Percentiles rank a stretch among this genome's conserved stretches.
These are phyloP conservation scores for Eremochloa ophiuroides DNA, from an alignment of 176 grass and related monocot genomes.

Conservation along the genomic window DNA sequence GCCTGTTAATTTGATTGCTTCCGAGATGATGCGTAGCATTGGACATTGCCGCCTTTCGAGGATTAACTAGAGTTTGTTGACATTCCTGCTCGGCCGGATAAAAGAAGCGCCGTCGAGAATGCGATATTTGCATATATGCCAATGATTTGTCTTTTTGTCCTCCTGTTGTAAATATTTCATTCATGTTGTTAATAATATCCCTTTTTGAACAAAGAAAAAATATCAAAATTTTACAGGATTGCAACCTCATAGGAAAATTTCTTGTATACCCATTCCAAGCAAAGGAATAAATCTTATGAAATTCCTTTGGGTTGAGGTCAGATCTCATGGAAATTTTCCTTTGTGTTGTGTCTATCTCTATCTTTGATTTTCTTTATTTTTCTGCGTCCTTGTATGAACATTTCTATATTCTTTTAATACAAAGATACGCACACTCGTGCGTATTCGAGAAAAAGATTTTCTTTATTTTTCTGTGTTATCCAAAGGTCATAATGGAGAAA, in stretches of 20 bases:
- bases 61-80: not conserved
- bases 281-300: not conserved
- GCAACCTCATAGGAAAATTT: not conserved
- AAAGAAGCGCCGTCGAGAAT: not conserved
- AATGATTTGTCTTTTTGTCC: not conserved
- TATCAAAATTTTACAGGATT: not conserved
- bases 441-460: too few species aligned
- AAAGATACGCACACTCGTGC: too few species aligned
- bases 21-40: not conserved
- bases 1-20: not conserved
- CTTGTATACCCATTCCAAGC: not conserved
- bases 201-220: not conserved
- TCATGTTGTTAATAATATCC: not conserved
- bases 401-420: too few species aligned
- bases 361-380: too few species aligned
- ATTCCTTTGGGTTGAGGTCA: too few species aligned
- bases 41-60: not conserved
- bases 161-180: not conserved
- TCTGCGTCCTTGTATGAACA: too few species aligned
- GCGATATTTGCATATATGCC: not conserved
- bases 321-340: too few species aligned
- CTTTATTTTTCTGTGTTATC: too few species aligned
- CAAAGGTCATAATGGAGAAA: too few species aligned
- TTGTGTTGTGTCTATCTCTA: too few species aligned
- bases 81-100: not conserved